phyloP scores from a whole-genome alignment of 129 eudicot genomes.

The Gnaphalium uliginosum region DNA sequence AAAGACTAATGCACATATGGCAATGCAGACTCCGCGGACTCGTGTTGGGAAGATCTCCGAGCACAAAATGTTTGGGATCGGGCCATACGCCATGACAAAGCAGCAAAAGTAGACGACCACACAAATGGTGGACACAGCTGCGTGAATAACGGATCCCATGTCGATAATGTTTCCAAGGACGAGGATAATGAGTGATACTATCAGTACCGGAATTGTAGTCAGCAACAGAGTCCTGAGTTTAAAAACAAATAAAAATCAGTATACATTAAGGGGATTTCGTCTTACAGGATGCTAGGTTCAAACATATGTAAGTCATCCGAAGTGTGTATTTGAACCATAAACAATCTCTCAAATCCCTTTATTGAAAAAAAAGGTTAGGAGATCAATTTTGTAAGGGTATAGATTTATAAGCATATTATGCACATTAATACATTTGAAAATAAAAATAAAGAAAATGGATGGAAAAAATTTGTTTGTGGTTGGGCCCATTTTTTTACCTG shows the following conservation, averaged over 20 bases:
- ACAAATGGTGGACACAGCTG: slow-evolving; percentile 58
- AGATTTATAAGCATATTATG: background rate
- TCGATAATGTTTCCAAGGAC: slow-evolving; percentile 44
- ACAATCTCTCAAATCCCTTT: background rate
- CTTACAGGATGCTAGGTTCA: background rate
- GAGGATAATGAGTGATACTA: slow-evolving; percentile 56
- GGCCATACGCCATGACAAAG: slow-evolving; percentile 76
- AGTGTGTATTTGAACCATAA: background rate
- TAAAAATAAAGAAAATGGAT: background rate
- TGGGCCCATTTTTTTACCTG: background rate
- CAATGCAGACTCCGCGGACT: slow-evolving; percentile 82
- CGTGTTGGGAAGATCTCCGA: slow-evolving; percentile 72
- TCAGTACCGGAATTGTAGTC: slow-evolving; percentile 59
- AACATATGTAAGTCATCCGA: background rate
- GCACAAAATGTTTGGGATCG: slow-evolving; percentile 73
- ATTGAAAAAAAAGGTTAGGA: background rate
- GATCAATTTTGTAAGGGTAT: background rate
- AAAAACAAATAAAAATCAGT: background rate
- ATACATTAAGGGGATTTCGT: background rate
- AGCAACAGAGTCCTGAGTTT: slow-evolving; percentile 59
- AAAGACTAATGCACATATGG: slow-evolving; percentile 67
- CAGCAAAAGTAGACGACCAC: slow-evolving; percentile 66
- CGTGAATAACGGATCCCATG: slow-evolving; percentile 55
- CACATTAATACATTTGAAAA: background rate
- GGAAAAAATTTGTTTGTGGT: background rate